Base-by-base conservation (phyloP, 192 early-diverging fungal species). In the Backusella macrospora region DNA sequence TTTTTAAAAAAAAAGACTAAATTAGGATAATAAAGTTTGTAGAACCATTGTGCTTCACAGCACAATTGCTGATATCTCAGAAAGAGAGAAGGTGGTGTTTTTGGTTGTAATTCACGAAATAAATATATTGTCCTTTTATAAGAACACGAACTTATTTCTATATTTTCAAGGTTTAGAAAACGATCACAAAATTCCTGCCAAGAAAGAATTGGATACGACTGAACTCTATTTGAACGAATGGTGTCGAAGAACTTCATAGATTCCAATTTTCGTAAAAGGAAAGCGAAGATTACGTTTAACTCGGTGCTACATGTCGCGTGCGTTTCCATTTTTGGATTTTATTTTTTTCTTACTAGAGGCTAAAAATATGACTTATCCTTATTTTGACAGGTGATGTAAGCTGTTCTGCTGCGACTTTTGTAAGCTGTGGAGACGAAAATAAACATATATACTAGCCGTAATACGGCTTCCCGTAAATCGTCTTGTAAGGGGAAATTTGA, bases 311-410 rank as follows among this genome's bases (percentile, higher is more conserved):
- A 59, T 43, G 52, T 59, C 52, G 52, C 52, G 52, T 59, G 52
- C 52, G 52, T 59, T 59, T 59, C 52, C 52, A 59, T 59, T 26
- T 59, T 26, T 59, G 52, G 52, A 59, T 7, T 12, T 59, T 59
- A 13, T 49, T 59, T 59, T 59, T 2, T 26, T 34, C 2, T 34
- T 34, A 34, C 29, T 34, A 34, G 13, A 59, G 26, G 26, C 52
- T 59, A 59, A 59, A 59, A 59, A 59, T 59, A 59, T 26, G 26
- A 10, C 52, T 34, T 59, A 59, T 59, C 52, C 52, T 59, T 59
- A 59, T 59, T 59, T 59, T 59, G 52, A 59, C 52, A 59, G 52
- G 52, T 59, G 52, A 59, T 59, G 52, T 59, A 59, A 59, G 52
- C 52, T 9, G 3, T 4, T 26, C 26, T 12, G 10, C 12, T 59